Base-by-base conservation (phyloP, 2,329 filamentous ascomycete species). In the Eutypa lata region DNA sequence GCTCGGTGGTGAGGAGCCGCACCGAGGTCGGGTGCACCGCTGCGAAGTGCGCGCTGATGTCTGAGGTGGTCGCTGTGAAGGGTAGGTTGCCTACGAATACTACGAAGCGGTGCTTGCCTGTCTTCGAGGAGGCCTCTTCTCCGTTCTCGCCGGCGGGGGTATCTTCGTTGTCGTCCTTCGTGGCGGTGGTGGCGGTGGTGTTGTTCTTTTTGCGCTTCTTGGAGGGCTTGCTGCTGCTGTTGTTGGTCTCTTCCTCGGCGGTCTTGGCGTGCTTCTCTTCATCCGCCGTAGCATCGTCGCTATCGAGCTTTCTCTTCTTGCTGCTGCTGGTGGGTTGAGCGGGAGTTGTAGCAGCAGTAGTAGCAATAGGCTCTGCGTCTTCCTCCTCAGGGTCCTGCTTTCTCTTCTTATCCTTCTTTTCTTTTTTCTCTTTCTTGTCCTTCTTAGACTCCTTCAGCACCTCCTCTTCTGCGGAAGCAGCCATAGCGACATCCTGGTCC, bases 71-170 rank as follows among this genome's bases (percentile, higher is more conserved):
- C 40, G 91, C 89, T 56, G 80, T 86, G 81, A 84, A 97, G 48
- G 93, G 93, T 6, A 97, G 87, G 74, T 97, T 97, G 69, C 93
- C 90, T 58, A 93, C 84, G 72, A 94, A 94, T 63, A 87, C 83
- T 55, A 91, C 90, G 75, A 90, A 91, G 55, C 88, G 81, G 16
- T 76, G 69, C 53, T 77, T 77, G 26, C 26, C 5, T n/a, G n/a
- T n/a, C n/a, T n/a, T n/a, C n/a, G n/a, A n/a, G n/a, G n/a, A n/a
- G n/a, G n/a, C n/a, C n/a, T n/a, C n/a, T n/a, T n/a, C n/a, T n/a
- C n/a, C n/a, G n/a, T n/a, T n/a, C n/a, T n/a, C n/a, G n/a, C n/a
- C n/a, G n/a, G n/a, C 35, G 24, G 43, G 24, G 22, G 50, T 38
- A 31, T 42, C 37, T 33, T 37, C 48, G 40, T 48, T 56, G 11